A percentile compares a stretch with the other conserved stretches of the same genome.
Conservation (phyloP, 805 yeast genomes). For the Candida jianshihensis region DNA sequence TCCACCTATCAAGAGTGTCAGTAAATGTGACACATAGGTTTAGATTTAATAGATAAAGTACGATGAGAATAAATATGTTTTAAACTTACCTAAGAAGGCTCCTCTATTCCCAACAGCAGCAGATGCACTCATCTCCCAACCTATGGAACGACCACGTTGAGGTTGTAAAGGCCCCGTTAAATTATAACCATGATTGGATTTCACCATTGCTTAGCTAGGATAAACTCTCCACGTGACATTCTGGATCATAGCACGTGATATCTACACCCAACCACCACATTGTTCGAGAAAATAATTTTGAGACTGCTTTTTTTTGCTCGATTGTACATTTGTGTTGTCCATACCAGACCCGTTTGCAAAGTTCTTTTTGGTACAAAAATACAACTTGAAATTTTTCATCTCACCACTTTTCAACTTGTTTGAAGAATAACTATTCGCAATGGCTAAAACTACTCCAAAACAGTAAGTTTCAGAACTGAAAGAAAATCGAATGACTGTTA, state of each 20-base stretch:
- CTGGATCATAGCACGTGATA: neutral
- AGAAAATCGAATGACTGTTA: too few relatives aligned
- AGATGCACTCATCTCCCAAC: constrained; percentile 7
- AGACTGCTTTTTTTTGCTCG: too few relatives aligned
- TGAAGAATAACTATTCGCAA: constrained; percentile 6
- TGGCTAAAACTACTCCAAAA: constrained; percentile 26
- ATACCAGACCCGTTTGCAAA: too few relatives aligned
- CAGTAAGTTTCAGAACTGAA: constrained; percentile 18
- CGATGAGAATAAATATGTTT: neutral
- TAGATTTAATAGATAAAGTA: neutral
- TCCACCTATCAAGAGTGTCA: constrained; percentile 6
- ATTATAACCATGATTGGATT: too few relatives aligned
- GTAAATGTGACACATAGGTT: constrained; percentile 1
- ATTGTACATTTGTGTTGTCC: too few relatives aligned
- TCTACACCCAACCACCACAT: neutral
- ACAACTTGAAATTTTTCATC: constrained; percentile 5
- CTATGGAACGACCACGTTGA: too few relatives aligned
- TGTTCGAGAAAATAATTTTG: neutral
- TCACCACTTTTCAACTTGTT: neutral
- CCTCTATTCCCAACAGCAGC: constrained; percentile 3
- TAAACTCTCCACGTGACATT: too few relatives aligned
- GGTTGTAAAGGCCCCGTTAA: too few relatives aligned
- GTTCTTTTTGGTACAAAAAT: too few relatives aligned
- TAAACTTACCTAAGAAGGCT: neutral
- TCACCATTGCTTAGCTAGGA: too few relatives aligned